phyloP scores from a whole-genome alignment of 139 green algal genomes.

The Tetraselmis striata region DNA sequence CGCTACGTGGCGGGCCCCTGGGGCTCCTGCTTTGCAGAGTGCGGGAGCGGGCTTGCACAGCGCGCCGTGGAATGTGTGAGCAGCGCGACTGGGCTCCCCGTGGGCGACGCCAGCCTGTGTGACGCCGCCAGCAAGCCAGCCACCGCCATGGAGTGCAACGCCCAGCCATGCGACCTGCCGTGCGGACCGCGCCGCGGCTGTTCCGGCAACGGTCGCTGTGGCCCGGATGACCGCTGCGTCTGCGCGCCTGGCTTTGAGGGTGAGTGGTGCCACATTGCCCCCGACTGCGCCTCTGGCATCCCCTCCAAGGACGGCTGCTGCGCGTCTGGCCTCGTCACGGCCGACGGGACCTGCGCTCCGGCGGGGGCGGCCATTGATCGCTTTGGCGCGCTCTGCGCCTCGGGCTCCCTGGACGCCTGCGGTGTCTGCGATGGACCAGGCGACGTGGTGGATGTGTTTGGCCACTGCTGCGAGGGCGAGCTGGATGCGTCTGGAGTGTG shows the following conservation, averaged over 20 bases:
- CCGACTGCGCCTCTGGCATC: constrained; percentile 14
- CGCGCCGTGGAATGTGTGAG: neutral
- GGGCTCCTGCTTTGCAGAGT: constrained; percentile 21
- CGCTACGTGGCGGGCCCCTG: constrained; percentile 24
- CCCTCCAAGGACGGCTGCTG: constrained; percentile 27
- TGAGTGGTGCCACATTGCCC: neutral
- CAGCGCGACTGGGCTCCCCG: neutral
- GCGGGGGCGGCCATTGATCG: constrained; percentile 23
- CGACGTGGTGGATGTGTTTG: constrained; percentile 26
- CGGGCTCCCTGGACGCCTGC: constrained; percentile 32
- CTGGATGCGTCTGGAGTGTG: constrained; percentile 41
- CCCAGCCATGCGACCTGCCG: constrained; percentile 29
- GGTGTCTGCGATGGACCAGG: constrained; percentile 37
- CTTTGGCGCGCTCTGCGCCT: constrained; percentile 28
- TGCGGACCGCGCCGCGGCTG: constrained; percentile 19
- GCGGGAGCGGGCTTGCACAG: constrained; percentile 18
- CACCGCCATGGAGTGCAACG: constrained; percentile 14
- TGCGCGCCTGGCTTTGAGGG: constrained; percentile 2
- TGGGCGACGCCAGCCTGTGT: constrained; percentile 7
- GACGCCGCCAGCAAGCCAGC: neutral
- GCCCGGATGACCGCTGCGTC: neutral
- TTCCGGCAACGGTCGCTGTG: constrained; percentile 25
- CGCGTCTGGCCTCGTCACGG: constrained; percentile 21
- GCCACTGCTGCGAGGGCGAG: constrained; percentile 27
- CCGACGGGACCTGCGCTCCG: constrained; percentile 24